Base-by-base conservation (phyloP, 371 early-diverging fungal genomes). In the Smittium mucronatum region DNA sequence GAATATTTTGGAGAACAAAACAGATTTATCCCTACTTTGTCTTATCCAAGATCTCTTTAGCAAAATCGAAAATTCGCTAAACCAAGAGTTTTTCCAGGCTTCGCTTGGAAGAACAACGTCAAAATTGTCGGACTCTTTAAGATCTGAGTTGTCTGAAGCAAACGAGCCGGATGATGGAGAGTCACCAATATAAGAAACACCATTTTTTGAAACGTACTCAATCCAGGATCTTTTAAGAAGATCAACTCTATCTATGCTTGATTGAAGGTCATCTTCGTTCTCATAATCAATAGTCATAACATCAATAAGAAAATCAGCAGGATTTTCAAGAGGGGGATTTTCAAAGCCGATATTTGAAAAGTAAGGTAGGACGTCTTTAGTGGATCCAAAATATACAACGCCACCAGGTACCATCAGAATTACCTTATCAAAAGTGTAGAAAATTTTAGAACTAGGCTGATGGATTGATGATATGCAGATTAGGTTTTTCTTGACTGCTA, bases 381-480 rank as follows among this genome's bases (percentile, higher is more conserved):
- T 70, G 0, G 82, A 78, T 0, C 90, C 90, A 64, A 81, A 79
- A 70, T 88, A 90, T 5, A 88, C 81, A 8, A 84, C 74, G 2
- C 87, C 86, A 32, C 91, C 90, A 58, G 84, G 81, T 32, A 86
- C 83, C 2, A 90, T 76, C 32, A 90, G 60, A 16, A 90, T 72
- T 35, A 90, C 65, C 70, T 88, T 89, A 70, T 90, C 89, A 59
- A 86, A 85, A 65, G 80, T 76, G n/a, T 75, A 72, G 34, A 85
- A 86, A 15, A 86, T 80, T 59, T 80, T 80, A 17, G 88, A 84
- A 15, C 86, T 85, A 0, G 92, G 91, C 34, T 87, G 87, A 74
- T 91, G 91, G 61, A 90, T 84, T 5, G 90, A 87, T 35, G 88
- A 84, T 8, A 86, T 83, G 5, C 89, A 82, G 21, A 87, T 87